Evolutionary conservation across 345 rosid genomes (phyloP), one percentile per base, ranked within the genome.

Genomic region (Lenwebbia sp.): DNA sequence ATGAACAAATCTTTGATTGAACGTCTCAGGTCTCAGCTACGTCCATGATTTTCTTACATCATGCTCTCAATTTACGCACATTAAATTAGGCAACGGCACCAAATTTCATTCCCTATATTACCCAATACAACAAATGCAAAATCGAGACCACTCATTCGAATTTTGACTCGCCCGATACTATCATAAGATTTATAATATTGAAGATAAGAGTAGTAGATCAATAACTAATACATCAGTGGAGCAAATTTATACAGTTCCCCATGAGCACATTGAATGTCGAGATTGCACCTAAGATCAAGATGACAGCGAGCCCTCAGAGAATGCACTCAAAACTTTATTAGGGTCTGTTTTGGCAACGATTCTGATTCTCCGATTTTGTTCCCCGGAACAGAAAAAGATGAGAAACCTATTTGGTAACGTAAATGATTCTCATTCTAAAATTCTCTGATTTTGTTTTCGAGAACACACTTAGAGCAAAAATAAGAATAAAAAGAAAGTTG

Each of bases 281-380:
- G 47, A 33, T 70, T 33, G 47, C 41, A 70, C 78, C 47, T 70
- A 19, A 62, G 41, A 62, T 8, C 19, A 15, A 8, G 17, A 13
- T 3, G 13, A 70, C 6, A 70, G 6, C 23, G 37, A 33, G 23
- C 6, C 44, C 44, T 62, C 23, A 17, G 8, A 70, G 25, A 19
- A 70, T 33, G 44, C 33, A 70, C 47, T 70, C 37, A 33, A 19
- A 33, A 65, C 23, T 65, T 65, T 33, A 4, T 15, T 65, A 62
- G 19, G 19, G 6, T 1, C 0, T 7, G 2, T 7, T 7, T 13
- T n/a, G 15, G 3, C 7, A 60, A 60, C 9, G 2, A n/a, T 60
- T 60, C 0, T 0, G 2, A n/a, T 58, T 58, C 8, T 58, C 4
- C n/a, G 8, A 58, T 58, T n/a, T 11, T n/a, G 3, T n/a, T 56